A percentile compares a stretch with the other conserved stretches of the same genome.
Evolutionary conservation across 768 basidiomycete species (phyloP).

Genomic region (Auriscalpium orientale): DNA sequence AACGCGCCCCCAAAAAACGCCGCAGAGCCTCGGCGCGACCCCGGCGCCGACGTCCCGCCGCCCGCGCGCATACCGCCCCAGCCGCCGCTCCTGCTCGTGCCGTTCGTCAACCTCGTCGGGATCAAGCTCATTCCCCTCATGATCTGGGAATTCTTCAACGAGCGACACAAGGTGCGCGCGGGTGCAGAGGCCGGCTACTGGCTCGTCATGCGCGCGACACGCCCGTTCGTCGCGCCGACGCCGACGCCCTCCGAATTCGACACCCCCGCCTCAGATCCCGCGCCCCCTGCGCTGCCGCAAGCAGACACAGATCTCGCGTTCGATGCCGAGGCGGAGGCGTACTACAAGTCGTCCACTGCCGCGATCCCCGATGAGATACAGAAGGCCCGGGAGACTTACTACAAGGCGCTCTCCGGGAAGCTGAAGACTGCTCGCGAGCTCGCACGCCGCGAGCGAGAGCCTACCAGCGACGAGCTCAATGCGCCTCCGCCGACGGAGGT

Average conservation of each 20-base stretch:
- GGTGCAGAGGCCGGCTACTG: slow-evolving; percentile 80
- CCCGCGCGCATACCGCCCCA: slow-evolving; percentile 57
- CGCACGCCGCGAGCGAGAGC: slow-evolving; percentile 64
- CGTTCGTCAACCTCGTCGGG: slow-evolving; percentile 71
- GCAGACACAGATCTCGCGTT: slow-evolving; percentile 62
- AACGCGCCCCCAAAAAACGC: slow-evolving; percentile 15
- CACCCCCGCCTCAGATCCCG: slow-evolving; percentile 13
- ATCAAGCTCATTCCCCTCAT: slow-evolving; percentile 80
- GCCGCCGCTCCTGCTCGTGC: slow-evolving; percentile 74
- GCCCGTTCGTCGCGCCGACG: slow-evolving; percentile 44
- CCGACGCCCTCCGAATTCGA: slow-evolving; percentile 19
- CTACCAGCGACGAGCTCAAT: slow-evolving; percentile 75
- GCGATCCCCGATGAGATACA: slow-evolving; percentile 49
- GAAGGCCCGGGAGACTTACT: slow-evolving; percentile 70
- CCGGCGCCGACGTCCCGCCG: slow-evolving; percentile 33
- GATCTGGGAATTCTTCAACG: slow-evolving; percentile 91
- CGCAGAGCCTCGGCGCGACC: slow-evolving; percentile 16
- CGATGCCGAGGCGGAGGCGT: slow-evolving; percentile 54
- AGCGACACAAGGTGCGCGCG: slow-evolving; percentile 66
- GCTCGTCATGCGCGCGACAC: slow-evolving; percentile 54
- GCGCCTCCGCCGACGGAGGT: slow-evolving; percentile 84
- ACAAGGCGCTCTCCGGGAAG: slow-evolving; percentile 57
- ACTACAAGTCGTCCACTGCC: slow-evolving; percentile 57
- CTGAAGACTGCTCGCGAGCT: slow-evolving; percentile 70
- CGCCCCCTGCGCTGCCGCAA: slow-evolving; percentile 11